Evolutionary conservation across 75 land plant genomes (phyloP).

Genomic region (Sequoia sempervirens): DNA sequence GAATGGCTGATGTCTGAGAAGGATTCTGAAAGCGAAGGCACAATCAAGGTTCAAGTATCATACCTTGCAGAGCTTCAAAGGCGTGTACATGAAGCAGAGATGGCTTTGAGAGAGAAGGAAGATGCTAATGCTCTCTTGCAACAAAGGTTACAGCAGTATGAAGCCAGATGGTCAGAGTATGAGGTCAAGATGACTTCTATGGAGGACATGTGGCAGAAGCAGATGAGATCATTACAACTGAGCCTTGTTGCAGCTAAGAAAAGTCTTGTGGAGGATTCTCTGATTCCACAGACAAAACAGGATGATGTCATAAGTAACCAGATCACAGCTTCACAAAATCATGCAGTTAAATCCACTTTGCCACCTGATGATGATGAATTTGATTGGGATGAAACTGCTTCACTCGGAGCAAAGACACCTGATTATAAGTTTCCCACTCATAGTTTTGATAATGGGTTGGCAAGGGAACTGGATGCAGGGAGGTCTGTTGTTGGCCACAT

Average conservation of each 20-base stretch:
- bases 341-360: constrained; percentile 17
- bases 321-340: constrained; percentile 14
- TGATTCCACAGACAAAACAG: constrained; percentile 17
- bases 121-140: constrained; percentile 65
- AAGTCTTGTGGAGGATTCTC: constrained; percentile 51
- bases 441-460: constrained; percentile 15
- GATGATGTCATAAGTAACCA: constrained; percentile 25
- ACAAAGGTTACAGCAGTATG: constrained; percentile 58
- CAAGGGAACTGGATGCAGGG: constrained; percentile 51
- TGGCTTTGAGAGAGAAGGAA: constrained; percentile 69
- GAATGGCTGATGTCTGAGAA: constrained; percentile 8
- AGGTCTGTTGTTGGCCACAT: constrained; percentile 43
- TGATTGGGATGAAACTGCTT: constrained; percentile 69
- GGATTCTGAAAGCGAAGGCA: constrained; percentile 20
- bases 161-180: constrained; percentile 69
- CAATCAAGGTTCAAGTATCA: constrained; percentile 37
- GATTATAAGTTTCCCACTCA: constrained; percentile 21
- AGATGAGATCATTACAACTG: constrained; percentile 53
- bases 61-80: constrained; percentile 51
- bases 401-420: constrained; percentile 59
- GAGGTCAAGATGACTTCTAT: constrained; percentile 76
- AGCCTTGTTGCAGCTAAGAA: constrained; percentile 83
- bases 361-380: constrained; percentile 40
- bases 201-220: constrained; percentile 92
- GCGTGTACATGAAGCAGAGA: constrained; percentile 64